Evolutionary conservation across 306 rosid genomes (phyloP), one percentile per base, ranked within the genome.

Genomic region (Begonia peltatifolia): DNA sequence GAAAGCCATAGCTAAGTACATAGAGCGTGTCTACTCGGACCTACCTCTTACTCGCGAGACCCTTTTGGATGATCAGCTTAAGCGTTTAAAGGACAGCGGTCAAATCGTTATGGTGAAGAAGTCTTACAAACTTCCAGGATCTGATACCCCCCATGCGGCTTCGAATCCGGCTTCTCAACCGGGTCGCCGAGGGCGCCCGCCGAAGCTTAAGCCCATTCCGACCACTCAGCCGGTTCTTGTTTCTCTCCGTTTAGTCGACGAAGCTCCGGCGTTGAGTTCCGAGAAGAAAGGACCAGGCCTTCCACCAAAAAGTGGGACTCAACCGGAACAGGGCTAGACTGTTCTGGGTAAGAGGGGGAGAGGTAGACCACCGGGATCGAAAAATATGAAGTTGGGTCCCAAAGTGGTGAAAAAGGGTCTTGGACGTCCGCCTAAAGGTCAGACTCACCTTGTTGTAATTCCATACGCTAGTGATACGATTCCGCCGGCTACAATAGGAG

Each of bases 1-100:
- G 68, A 78, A 76, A 10, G 94, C 96, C 1, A 87, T 87, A 47
- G 73, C 71, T 0, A 87, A 83, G 69, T 87, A 80, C 73, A 83
- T 87, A 60, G 94, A 87, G 68, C 74, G 70, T 53, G 68, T 51
- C 11, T 80, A 80, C 71, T 25, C 52, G 38, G 78, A 66, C 11
- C 87, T 87, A 2, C 90, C 90, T 2, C 43, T 82, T 0, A 70
- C 66, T 63, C 89, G 78, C 78, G 17, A 75, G 0, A 9, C 72
- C 52, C 46, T 87, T 74, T 70, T 87, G 74, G 81, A 83, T 71
- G 80, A 83, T 53, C 79, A 83, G 50, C 78, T 87, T 50, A 81
- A 70, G 74, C 84, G 80, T 2, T 65, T 87, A 67, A 87, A 87
- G 67, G 65, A 14, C 57, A 60, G 13, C 1, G 96, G 96, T 9